Evolutionary conservation across 257 asterid species (phyloP).

Genomic region (Ilex aquifolium): DNA sequence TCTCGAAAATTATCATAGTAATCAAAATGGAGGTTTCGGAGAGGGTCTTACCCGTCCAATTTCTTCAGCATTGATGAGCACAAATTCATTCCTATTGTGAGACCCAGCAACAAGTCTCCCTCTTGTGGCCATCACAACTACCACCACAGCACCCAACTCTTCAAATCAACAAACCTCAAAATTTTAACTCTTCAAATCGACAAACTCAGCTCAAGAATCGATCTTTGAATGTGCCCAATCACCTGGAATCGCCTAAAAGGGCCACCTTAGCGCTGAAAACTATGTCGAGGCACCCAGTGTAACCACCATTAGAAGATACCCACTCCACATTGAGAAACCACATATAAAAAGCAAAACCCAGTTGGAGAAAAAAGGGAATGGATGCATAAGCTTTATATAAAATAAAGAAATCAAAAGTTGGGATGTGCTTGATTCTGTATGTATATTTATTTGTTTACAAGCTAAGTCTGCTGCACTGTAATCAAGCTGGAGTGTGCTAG

Average conservation of each 20-base stretch:
- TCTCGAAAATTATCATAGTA: conserved; percentile 3
- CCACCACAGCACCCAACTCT: conserved; percentile 18
- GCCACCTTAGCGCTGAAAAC: conserved; percentile 25
- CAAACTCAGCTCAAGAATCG: conserved; percentile 37
- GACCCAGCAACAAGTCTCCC: conserved; percentile 89
- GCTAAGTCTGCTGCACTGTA: conserved; percentile 39
- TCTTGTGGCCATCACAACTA: conserved; percentile 68
- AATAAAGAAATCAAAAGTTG: conserved; percentile 21
- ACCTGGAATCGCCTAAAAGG: conserved; percentile 23
- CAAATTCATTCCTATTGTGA: conserved; percentile 74
- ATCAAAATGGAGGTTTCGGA: conserved; percentile 16
- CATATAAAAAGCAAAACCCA: conserved; percentile 21
- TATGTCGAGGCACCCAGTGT: conserved; percentile 23
- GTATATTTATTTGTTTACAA: conserved; percentile 26
- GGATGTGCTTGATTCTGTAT: neutral
- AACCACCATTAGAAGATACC: conserved; percentile 40
- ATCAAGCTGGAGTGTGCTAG: conserved; percentile 45
- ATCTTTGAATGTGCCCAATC: conserved; percentile 12
- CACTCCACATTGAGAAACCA: conserved; percentile 34
- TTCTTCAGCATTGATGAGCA: conserved; percentile 79
- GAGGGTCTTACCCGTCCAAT: conserved; percentile 50
- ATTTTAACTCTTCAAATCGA: conserved; percentile 2
- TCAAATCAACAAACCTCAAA: conserved; percentile 10
- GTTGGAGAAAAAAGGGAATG: conserved; percentile 13
- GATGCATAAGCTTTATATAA: neutral